Evolutionary conservation across 495 filamentous ascomycete species (phyloP), one percentile per base, ranked within the genome.

Genomic region (Copromyces sp.): DNA sequence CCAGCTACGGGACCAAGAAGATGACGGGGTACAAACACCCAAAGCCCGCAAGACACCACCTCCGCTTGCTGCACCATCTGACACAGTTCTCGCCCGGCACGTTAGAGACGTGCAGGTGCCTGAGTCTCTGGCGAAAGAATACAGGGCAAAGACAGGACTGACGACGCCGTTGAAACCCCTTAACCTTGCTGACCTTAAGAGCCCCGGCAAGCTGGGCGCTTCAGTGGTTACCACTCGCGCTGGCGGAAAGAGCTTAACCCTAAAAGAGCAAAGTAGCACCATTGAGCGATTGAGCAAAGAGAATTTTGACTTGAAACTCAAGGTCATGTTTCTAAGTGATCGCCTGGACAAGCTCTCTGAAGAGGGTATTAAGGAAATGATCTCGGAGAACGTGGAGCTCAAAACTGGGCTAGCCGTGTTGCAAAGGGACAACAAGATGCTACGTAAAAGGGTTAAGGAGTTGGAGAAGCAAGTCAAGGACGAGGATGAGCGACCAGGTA

Each of bases 281-380:
- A 98, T 99, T 73, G 95, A 98, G 79, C 89, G 94, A 38, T 86
- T 98, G 7, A 94, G 92, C 73, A 99, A 99, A 82, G 92, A 94
- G 78, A 98, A 98, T 75, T 99, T 98, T 78, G 95, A 97, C 78
- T 85, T 99, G 45, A 99, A 99, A 81, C 90, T 99, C 80, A 94
- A 97, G 80, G 95, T 98, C 69, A 95, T 97, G 83, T 98, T 97
- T 77, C 88, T 99, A 40, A 95, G 94, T 77, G 94, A 98, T 76
- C 91, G 95, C 11, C 82, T 99, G 38, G 94, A 96, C 81, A 93
- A 94, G 78, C 90, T 94, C 45, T 97, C 94, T 9, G 96, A 98
- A 79, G 96, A 99, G 80, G 93, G 94, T 69, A 90, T 98, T 79
- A 97, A 96, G 82, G 94, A 97, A 78, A 94, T 97, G 90, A 95